Evolutionary conservation across 805 yeast genomes (phyloP).

Genomic region (Yamadazyma philogaea): DNA sequence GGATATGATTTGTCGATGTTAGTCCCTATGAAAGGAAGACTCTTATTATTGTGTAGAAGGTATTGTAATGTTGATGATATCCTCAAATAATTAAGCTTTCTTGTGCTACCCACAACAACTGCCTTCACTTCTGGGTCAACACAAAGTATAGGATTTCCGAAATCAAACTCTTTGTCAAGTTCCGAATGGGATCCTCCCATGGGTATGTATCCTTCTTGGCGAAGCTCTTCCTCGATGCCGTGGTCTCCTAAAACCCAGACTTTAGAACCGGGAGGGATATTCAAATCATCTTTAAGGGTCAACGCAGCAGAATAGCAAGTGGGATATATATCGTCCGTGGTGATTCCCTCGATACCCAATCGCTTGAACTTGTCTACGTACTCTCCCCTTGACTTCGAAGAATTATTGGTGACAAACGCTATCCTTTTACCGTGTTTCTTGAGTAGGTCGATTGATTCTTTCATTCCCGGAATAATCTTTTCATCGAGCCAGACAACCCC

Average conservation of each 20-base stretch:
- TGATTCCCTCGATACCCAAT: slow-evolving; percentile 28
- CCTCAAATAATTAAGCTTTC: slow-evolving; percentile 34
- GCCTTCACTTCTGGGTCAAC: slow-evolving; percentile 40
- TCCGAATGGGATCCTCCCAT: slow-evolving; percentile 33
- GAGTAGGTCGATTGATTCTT: slow-evolving; percentile 23
- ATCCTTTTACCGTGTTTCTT: slow-evolving; percentile 22
- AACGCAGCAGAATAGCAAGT: slow-evolving; percentile 37
- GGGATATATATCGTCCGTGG: slow-evolving; percentile 31
- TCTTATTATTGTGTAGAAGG: slow-evolving; percentile 27
- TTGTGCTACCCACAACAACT: slow-evolving; percentile 40
- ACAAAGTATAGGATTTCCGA: slow-evolving; percentile 22
- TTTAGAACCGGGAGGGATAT: slow-evolving; percentile 28
- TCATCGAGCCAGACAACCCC: slow-evolving; percentile 43
- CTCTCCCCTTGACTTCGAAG: slow-evolving; percentile 32
- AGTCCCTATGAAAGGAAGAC: slow-evolving; percentile 37
- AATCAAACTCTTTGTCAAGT: slow-evolving; percentile 25
- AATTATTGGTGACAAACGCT: slow-evolving; percentile 39
- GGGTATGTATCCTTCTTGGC: slow-evolving; percentile 30
- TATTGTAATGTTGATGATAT: slow-evolving; percentile 38
- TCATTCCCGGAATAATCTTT: slow-evolving; percentile 31
- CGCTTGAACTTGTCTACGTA: slow-evolving; percentile 31
- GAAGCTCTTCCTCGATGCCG: slow-evolving; percentile 36
- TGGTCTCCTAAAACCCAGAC: slow-evolving; percentile 41
- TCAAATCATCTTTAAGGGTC: slow-evolving; percentile 22
- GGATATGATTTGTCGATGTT: slow-evolving; percentile 43